Base-by-base conservation (phyloP, 805 yeast species). In the Lipomyces kockii region DNA sequence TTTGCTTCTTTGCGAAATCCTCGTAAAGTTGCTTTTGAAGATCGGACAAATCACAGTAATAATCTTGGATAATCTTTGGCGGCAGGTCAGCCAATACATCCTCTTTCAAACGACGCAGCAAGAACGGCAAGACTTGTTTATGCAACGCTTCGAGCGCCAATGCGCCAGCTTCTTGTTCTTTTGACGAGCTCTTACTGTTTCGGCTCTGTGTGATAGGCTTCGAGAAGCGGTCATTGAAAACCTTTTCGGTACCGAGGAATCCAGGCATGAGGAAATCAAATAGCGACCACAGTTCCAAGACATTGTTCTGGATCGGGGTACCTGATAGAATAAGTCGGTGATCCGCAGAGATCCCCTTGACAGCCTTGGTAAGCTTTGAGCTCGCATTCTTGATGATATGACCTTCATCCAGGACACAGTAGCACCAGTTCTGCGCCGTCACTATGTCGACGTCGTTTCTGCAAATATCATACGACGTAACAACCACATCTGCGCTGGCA, bases 231-330 rank as follows among this genome's bases (percentile, higher is more conserved):
- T 94, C 98, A 75, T 92, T 95, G 81, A 95, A 95, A 60, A 89
- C 85, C 78, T 92, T 94, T 75, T 95, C 99, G 2, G 96, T 88
- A 14, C 99, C 99, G 71, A 95, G 82, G 75, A 95, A 95, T 0
- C 99, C 99, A 1, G 99, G 99, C 99, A 95, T 95, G 78, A 95
- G 83, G 78, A 92, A 95, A 78, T 95, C 99, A 82, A 95, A 95
- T 75, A 95, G 82, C 2, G 99, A 95, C 99, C 99, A 95, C 70
- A 95, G 81, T 78, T 95, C 99, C 55, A 95, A 83, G 2, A 95
- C 99, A 76, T 95, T 95, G 76, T 95, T 95, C 78, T 95, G 99
- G 74, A 95, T 95, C 14, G 99, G 99, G 0, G 99, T 95, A 74
- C 99, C 99, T 0, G 98, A 91, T 68, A 95, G 82, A 53, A 95